These are phyloP conservation scores for Entonaema liquescens DNA, from an alignment of 495 filamentous ascomycete genomes.

Conservation along the genomic window DNA sequence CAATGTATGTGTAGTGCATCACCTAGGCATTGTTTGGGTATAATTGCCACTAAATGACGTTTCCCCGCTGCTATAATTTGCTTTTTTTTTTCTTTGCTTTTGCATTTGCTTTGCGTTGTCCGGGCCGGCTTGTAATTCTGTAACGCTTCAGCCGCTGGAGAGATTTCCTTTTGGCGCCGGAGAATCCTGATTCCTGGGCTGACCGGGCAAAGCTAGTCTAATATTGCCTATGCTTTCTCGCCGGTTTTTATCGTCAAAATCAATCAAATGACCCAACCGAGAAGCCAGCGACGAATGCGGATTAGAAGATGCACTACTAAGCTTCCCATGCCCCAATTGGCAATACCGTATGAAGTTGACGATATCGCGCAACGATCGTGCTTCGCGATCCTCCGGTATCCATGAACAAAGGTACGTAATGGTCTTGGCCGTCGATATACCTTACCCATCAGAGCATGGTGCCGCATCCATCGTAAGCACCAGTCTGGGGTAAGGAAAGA, in stretches of 20 bases:
- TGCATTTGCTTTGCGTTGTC: constrained; percentile 14
- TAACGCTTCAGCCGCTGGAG: constrained; percentile 33
- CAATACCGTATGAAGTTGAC: constrained; percentile 28
- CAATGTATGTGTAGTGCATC: constrained; percentile 1
- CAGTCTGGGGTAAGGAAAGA: constrained; percentile 45
- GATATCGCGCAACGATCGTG: constrained; percentile 32
- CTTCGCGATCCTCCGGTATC: constrained; percentile 5
- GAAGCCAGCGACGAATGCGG: constrained; percentile 8
- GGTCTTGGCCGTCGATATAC: constrained; percentile 39
- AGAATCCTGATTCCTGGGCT: constrained; percentile 20
- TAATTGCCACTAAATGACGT: constrained; percentile 40
- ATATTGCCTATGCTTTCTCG: constrained; percentile 11
- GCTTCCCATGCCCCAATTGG: constrained; percentile 19
- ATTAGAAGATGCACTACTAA: constrained; percentile 19
- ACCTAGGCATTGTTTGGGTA: constrained; percentile 11
- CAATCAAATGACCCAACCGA: constrained; percentile 20
- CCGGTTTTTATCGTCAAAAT: constrained; percentile 17
- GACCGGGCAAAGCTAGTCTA: constrained; percentile 16
- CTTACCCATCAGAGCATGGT: constrained; percentile 41
- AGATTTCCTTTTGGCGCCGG: constrained; percentile 23
- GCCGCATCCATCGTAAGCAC: constrained; percentile 43
- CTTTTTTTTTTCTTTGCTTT: constrained; percentile 12
- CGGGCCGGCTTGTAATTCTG: constrained; percentile 25
- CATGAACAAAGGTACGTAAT: constrained; percentile 32
- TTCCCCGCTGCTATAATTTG: constrained; percentile 16